Percentiles rank a stretch among this genome's conserved stretches.
Evolutionary conservation across 768 basidiomycete genomes (phyloP).

Genomic region (Porpolomopsis calyptriformis): DNA sequence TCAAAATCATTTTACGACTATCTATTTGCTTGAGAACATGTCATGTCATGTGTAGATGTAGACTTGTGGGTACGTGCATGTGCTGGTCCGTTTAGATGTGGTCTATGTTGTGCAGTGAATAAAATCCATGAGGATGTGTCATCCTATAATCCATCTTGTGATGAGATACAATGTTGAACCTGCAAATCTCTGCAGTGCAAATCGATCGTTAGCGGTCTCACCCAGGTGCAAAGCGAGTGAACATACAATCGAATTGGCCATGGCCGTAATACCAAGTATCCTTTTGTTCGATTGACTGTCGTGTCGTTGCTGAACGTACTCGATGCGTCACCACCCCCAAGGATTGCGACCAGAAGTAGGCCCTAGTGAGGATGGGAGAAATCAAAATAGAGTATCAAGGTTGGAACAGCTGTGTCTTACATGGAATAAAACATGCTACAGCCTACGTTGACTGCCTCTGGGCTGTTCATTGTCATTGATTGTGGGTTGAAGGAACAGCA

Average conservation of each 20-base stretch:
- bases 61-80: no score
- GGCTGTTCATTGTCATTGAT: no score
- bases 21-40: no score
- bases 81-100: no score
- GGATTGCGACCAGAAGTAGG: constrained; percentile 55
- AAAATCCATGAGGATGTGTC: no score
- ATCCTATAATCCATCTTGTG: constrained; percentile 20
- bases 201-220: not conserved
- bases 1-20: no score
- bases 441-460: no score
- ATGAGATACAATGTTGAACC: constrained; percentile 24
- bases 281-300: constrained; percentile 49
- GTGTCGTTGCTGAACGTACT: constrained; percentile 46
- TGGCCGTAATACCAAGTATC: constrained; percentile 74
- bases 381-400: not conserved
- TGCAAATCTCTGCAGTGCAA: constrained; percentile 18
- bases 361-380: constrained; percentile 7
- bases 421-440: constrained; percentile 75
- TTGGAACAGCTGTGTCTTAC: constrained; percentile 29
- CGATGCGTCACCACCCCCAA: constrained; percentile 46
- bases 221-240: not conserved
- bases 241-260: constrained; percentile 53
- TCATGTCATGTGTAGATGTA: no score
- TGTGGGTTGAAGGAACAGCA: no score
- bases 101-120: no score